Percentiles rank a stretch among this genome's conserved stretches.
phyloP scores from a whole-genome alignment of 345 rosid genomes.

The Carallia brachiata region DNA sequence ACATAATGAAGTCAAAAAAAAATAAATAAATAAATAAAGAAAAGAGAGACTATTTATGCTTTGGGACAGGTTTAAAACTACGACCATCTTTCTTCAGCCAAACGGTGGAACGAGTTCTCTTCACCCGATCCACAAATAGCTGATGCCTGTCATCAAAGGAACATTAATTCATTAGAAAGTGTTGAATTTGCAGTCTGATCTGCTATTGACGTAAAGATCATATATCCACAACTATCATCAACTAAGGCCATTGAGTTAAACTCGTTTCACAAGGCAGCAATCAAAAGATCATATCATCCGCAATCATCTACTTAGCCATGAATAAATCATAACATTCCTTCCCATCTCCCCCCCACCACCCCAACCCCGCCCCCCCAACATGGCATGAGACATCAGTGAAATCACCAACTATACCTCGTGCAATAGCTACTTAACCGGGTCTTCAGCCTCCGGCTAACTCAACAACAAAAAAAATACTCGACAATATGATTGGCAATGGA shows the following conservation, averaged over 20 bases:
- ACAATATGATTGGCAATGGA: background rate
- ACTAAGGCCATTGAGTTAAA: too few relatives aligned
- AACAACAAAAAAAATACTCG: background rate
- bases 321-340: background rate
- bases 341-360: too few relatives aligned
- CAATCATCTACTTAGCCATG: background rate
- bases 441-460: too few relatives aligned
- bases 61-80: slow-evolving; percentile 42
- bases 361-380: too few relatives aligned
- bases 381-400: too few relatives aligned
- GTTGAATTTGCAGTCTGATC: background rate
- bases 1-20: background rate
- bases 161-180: background rate
- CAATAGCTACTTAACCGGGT: too few relatives aligned
- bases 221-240: too few relatives aligned
- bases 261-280: too few relatives aligned
- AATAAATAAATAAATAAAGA: too few relatives aligned
- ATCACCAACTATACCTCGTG: too few relatives aligned
- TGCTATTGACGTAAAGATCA: too few relatives aligned
- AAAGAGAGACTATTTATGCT: slow-evolving; percentile 17
- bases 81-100: slow-evolving; percentile 63
- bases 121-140: slow-evolving; percentile 62
- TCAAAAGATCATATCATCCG: background rate
- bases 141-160: slow-evolving; percentile 51
- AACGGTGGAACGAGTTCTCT: slow-evolving; percentile 63